Conservation (phyloP, 768 basidiomycete species). For the Podaxis pistillaris region DNA sequence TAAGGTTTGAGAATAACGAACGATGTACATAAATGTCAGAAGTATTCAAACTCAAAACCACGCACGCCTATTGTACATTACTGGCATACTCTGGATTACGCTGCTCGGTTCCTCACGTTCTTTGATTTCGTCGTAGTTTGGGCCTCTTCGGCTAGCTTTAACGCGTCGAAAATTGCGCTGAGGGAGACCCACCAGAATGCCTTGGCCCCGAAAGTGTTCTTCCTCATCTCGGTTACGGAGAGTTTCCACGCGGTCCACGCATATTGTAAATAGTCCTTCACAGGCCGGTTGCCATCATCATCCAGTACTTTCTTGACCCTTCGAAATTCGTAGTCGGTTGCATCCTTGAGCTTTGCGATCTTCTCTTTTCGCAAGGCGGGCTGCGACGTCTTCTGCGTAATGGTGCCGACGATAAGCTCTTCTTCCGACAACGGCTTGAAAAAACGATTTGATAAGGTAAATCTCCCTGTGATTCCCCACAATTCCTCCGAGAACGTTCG, state of each 20-base stretch:
- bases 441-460: slow-evolving; percentile 41
- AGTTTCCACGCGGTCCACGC: slow-evolving; percentile 58
- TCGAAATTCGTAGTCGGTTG: slow-evolving; percentile 50
- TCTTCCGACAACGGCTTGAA: slow-evolving; percentile 50
- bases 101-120: background rate
- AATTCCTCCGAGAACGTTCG: slow-evolving; percentile 45
- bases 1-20: too few relatives aligned
- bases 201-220: slow-evolving; percentile 48
- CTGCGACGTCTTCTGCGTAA: slow-evolving; percentile 58
- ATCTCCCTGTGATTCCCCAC: slow-evolving; percentile 40
- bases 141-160: slow-evolving; percentile 18
- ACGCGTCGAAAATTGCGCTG: slow-evolving; percentile 52
- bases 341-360: slow-evolving; percentile 54
- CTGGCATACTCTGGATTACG: too few relatives aligned
- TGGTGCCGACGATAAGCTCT: slow-evolving; percentile 64
- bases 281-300: slow-evolving; percentile 41
- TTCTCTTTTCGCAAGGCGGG: slow-evolving; percentile 47
- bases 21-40: too few relatives aligned
- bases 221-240: slow-evolving; percentile 23
- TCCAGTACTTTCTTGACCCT: slow-evolving; percentile 44
- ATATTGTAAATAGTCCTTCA: slow-evolving; percentile 38
- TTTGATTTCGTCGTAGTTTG: background rate
- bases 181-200: slow-evolving; percentile 62
- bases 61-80: too few relatives aligned
- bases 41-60: too few relatives aligned